A percentile compares a stretch with the other conserved stretches of the same genome.
These are phyloP conservation scores for Globisporangium apiculatum DNA, from an alignment of 352 stramenopile species.

Conservation along the genomic window DNA sequence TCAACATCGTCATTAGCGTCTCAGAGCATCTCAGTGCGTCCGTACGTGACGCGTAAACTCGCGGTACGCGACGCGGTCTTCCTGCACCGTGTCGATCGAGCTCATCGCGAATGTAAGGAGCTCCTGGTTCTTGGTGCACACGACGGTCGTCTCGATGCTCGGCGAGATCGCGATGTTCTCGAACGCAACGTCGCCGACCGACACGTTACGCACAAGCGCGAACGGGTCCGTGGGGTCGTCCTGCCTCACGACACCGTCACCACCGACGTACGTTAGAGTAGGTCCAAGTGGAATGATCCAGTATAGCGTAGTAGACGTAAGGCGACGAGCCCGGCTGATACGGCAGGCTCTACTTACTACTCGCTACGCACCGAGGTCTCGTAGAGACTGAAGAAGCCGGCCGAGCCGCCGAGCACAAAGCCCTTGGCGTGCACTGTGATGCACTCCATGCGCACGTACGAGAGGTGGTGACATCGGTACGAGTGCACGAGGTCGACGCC, in stretches of 20 bases:
- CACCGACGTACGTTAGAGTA: no score
- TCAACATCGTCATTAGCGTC: neutral
- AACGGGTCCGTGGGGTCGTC: slow-evolving; percentile 77
- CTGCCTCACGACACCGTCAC: slow-evolving; percentile 13
- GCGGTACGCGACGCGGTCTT: slow-evolving; percentile 56
- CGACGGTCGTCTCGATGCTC: slow-evolving; percentile 50
- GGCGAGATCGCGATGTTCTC: slow-evolving; percentile 67
- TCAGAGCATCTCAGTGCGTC: no score
- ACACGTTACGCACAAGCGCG: slow-evolving; percentile 60
- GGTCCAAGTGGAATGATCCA: no score
- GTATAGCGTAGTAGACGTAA: no score
- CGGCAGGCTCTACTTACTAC: neutral
- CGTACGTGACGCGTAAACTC: slow-evolving; percentile 53
- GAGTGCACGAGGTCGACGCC: slow-evolving; percentile 64
- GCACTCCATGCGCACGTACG: slow-evolving; percentile 64
- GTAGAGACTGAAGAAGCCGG: slow-evolving; percentile 72
- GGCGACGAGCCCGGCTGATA: no score
- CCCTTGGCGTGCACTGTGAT: slow-evolving; percentile 56
- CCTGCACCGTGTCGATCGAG: slow-evolving; percentile 67
- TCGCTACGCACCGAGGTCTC: slow-evolving; percentile 43
- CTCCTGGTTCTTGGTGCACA: slow-evolving; percentile 61
- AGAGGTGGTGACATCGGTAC: slow-evolving; percentile 55
- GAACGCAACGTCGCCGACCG: slow-evolving; percentile 66
- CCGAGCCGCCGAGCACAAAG: slow-evolving; percentile 67
- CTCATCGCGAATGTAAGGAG: slow-evolving; percentile 64